These are phyloP conservation scores for Alternaria postmessia DNA, from an alignment of 2,329 filamentous ascomycete species.

Conservation along the genomic window DNA sequence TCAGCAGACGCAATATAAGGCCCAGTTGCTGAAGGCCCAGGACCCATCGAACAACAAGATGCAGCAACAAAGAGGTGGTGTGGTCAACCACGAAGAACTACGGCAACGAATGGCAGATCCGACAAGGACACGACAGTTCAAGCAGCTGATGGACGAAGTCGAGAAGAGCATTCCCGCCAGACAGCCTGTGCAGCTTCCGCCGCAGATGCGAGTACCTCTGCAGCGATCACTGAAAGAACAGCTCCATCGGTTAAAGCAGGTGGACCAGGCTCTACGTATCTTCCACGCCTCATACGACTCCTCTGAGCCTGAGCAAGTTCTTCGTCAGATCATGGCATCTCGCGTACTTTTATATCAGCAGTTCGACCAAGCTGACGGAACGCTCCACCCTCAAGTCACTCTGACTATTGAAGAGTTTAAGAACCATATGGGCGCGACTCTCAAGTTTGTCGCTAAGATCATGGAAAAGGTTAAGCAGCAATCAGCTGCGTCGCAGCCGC, in stretches of 20 bases:
- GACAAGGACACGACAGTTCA: constrained; percentile 36
- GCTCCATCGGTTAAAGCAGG: constrained; percentile 36
- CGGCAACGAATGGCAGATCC: constrained; percentile 38
- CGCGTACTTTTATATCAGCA: constrained; percentile 39
- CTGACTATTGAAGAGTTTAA: constrained; percentile 41
- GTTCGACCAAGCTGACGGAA: constrained; percentile 38
- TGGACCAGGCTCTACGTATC: constrained; percentile 42
- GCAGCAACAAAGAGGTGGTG: constrained; percentile 33
- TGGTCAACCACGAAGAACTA: constrained; percentile 35
- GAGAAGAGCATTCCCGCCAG: constrained; percentile 35
- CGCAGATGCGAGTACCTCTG: constrained; percentile 35
- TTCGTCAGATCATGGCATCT: constrained; percentile 37
- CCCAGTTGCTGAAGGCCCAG: constrained; percentile 46
- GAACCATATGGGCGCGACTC: constrained; percentile 31
- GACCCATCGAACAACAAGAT: constrained; percentile 43
- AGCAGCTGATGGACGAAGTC: constrained; percentile 39
- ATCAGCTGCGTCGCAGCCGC: constrained; percentile 26
- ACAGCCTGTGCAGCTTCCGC: constrained; percentile 31
- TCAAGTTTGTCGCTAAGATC: constrained; percentile 41
- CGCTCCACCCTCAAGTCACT: constrained; percentile 40
- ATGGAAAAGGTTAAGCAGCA: constrained; percentile 34
- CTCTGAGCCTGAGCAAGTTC: constrained; percentile 34
- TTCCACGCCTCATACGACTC: constrained; percentile 41
- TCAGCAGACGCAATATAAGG: constrained; percentile 44
- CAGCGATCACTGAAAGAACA: constrained; percentile 39